A percentile compares a stretch with the other conserved stretches of the same genome.
phyloP scores from a whole-genome alignment of 2,329 filamentous ascomycete species.

The Colletotrichum noveboracense region DNA sequence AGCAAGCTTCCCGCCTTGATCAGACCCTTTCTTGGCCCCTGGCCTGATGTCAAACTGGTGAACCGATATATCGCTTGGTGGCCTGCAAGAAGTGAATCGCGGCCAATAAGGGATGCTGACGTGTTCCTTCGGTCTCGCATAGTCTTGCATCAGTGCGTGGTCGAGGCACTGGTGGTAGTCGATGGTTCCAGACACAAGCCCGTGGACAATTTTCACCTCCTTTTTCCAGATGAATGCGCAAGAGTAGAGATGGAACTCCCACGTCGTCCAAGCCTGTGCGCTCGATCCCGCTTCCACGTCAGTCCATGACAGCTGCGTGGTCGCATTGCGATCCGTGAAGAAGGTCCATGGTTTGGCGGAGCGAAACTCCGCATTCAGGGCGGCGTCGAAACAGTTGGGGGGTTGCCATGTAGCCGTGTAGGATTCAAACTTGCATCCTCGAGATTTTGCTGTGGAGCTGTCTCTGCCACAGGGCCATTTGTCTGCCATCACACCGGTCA shows the following conservation, averaged over 20 bases:
- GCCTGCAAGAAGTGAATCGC: neutral
- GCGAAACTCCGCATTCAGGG: neutral
- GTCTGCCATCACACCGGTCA: neutral
- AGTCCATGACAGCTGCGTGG: neutral
- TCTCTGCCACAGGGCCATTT: neutral
- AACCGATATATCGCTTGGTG: neutral
- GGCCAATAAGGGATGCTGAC: neutral
- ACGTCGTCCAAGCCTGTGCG: neutral
- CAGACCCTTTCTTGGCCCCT: neutral
- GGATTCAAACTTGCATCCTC: neutral
- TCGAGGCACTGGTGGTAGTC: conserved; percentile 1
- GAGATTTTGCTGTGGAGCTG: neutral
- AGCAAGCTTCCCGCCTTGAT: neutral
- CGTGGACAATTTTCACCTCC: neutral
- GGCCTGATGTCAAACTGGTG: neutral
- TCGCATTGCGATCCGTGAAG: neutral
- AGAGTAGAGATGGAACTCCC: neutral
- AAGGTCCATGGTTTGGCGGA: neutral
- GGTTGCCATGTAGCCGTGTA: neutral
- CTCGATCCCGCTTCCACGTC: neutral
- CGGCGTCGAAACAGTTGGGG: neutral
- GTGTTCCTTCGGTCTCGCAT: neutral
- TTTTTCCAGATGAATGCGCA: neutral
- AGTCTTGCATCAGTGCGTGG: neutral
- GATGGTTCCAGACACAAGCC: neutral